These are phyloP conservation scores for Diaporthe batatas DNA, from an alignment of 2,329 filamentous ascomycete genomes.

Conservation along the genomic window DNA sequence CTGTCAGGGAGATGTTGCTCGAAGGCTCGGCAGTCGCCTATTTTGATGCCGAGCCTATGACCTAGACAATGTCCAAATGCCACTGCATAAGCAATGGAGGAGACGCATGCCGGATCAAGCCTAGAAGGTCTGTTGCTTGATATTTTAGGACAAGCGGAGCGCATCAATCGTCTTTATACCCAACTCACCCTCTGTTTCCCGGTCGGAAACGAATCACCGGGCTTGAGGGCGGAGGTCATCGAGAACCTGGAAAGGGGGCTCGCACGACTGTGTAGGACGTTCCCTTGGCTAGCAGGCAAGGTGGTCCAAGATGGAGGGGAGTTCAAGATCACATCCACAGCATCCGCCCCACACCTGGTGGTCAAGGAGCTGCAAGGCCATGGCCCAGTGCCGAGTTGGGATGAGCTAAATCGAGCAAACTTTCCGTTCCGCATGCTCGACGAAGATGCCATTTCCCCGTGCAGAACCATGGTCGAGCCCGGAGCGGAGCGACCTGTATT, in stretches of 20 bases:
- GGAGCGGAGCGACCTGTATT: slow-evolving; percentile 55
- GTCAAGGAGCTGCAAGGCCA: slow-evolving; percentile 59
- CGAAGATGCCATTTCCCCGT: slow-evolving; percentile 57
- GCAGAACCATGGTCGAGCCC: slow-evolving; percentile 54
- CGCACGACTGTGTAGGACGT: slow-evolving; percentile 52
- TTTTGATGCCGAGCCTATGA: not conserved
- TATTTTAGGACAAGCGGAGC: slow-evolving; percentile 56
- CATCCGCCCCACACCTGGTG: slow-evolving; percentile 52
- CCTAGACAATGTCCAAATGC: too few relatives aligned
- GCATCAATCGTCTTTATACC: slow-evolving; percentile 59
- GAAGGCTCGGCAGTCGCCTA: not conserved
- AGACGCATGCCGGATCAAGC: rapidly evolving
- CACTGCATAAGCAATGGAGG: not conserved
- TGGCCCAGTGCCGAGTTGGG: slow-evolving; percentile 53
- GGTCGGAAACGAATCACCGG: slow-evolving; percentile 43
- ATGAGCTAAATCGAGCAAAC: slow-evolving; percentile 51
- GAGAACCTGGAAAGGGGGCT: slow-evolving; percentile 54
- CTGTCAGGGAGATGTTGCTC: too few relatives aligned
- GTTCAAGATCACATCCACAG: slow-evolving; percentile 55
- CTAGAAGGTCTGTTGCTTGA: slow-evolving; percentile 50
- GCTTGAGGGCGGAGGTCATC: slow-evolving; percentile 47
- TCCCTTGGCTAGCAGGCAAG: slow-evolving; percentile 63
- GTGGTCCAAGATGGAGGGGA: slow-evolving; percentile 53
- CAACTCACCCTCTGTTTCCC: slow-evolving; percentile 59
- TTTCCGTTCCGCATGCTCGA: slow-evolving; percentile 65